Conservation (phyloP, 2,329 filamentous ascomycete genomes). For the Exophiala viscosa region DNA sequence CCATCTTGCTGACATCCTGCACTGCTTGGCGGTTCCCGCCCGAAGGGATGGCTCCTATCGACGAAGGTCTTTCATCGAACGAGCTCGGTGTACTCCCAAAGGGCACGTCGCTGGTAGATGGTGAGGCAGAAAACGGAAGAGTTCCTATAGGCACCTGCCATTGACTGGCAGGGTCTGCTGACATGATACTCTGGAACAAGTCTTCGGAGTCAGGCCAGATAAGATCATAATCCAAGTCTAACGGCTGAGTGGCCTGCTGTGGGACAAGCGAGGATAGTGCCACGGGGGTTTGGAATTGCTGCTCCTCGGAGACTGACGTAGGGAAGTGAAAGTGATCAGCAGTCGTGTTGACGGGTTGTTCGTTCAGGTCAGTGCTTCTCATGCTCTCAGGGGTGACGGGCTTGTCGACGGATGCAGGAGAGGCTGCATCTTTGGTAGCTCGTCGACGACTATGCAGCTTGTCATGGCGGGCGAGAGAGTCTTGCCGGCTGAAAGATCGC, state of each 20-base stretch:
- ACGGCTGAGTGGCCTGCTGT: slow-evolving; percentile 22
- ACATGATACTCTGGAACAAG: slow-evolving; percentile 44
- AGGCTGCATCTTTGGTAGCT: not conserved
- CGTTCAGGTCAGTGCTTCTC: not conserved
- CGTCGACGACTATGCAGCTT: slow-evolving; percentile 37
- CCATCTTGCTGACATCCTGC: slow-evolving; percentile 45
- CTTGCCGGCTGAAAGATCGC: slow-evolving; percentile 42
- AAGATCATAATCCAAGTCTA: slow-evolving; percentile 40
- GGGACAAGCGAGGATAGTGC: not conserved
- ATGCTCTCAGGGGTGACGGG: slow-evolving; percentile 10
- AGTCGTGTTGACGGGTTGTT: not conserved
- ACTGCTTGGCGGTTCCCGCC: slow-evolving; percentile 44
- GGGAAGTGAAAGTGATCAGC: slow-evolving; percentile 1
- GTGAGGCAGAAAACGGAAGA: slow-evolving; percentile 37
- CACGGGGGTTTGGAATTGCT: slow-evolving; percentile 16
- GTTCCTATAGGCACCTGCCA: slow-evolving; percentile 44
- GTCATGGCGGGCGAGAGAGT: slow-evolving; percentile 45
- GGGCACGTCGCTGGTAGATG: slow-evolving; percentile 32
- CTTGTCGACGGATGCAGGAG: not conserved
- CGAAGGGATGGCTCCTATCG: slow-evolving; percentile 38
- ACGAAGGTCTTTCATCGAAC: slow-evolving; percentile 37
- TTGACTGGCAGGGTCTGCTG: slow-evolving; percentile 36
- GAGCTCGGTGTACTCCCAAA: slow-evolving; percentile 35
- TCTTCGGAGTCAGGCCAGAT: slow-evolving; percentile 47
- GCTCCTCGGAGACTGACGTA: not conserved